Percentiles rank a stretch among this genome's conserved stretches.
Conservation (phyloP, 768 basidiomycete species). For the Lyophyllum shimeji region DNA sequence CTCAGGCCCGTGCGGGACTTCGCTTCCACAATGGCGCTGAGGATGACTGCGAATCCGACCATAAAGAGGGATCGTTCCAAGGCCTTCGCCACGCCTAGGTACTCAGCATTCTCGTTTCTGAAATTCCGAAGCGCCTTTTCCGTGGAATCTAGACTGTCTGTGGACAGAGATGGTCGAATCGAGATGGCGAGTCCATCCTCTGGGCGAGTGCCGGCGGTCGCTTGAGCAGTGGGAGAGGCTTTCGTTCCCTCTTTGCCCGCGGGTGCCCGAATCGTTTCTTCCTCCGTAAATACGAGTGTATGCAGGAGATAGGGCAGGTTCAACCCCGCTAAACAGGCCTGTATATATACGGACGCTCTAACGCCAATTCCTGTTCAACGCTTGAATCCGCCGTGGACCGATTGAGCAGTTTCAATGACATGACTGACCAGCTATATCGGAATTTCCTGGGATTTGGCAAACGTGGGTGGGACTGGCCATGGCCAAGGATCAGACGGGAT, state of each 20-base stretch:
- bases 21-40: slow-evolving; percentile 6
- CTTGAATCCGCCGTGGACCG: neutral
- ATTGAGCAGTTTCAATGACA: no score
- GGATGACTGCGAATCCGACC: neutral
- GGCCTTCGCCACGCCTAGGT: neutral
- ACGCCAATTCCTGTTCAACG: neutral
- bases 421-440: neutral
- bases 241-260: no score
- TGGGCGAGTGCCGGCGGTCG: no score
- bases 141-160: neutral
- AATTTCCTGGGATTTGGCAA: slow-evolving; percentile 1
- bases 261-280: neutral
- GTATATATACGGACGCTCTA: neutral
- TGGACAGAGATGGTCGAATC: no score
- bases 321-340: neutral
- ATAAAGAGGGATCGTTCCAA: slow-evolving; percentile 4
- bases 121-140: neutral
- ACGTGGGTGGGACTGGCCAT: no score
- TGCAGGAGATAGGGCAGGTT: neutral
- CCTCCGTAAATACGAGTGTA: neutral
- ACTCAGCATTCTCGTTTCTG: neutral
- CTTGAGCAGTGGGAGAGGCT: no score
- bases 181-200: no score
- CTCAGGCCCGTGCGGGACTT: neutral
- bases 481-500: no score